These are phyloP conservation scores for Vigna radiata DNA, from an alignment of 306 rosid species.

Conservation along the genomic window DNA sequence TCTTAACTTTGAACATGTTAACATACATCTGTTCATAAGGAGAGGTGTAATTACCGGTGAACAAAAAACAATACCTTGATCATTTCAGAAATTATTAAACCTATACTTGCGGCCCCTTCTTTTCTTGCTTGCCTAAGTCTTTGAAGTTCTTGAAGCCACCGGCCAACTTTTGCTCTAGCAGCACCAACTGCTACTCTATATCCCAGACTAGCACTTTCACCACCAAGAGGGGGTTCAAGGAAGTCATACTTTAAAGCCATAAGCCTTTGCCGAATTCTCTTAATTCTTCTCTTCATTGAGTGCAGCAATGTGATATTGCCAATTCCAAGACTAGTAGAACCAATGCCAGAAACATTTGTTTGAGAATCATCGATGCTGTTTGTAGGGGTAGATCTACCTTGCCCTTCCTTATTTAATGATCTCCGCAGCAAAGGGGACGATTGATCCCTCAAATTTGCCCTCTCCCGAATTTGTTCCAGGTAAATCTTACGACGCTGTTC, in stretches of 20 bases:
- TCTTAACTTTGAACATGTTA: slow-evolving; percentile 19
- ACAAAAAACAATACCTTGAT: slow-evolving; percentile 69
- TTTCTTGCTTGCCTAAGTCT: slow-evolving; percentile 98
- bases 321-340: slow-evolving; percentile 66
- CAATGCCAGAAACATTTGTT: slow-evolving; percentile 55
- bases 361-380: slow-evolving; percentile 74
- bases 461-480: slow-evolving; percentile 95
- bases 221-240: slow-evolving; percentile 76
- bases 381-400: slow-evolving; percentile 65
- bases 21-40: slow-evolving; percentile 12
- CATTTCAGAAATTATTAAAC: slow-evolving; percentile 87
- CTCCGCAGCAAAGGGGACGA: slow-evolving; percentile 88
- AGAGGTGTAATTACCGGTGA: slow-evolving; percentile 15
- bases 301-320: slow-evolving; percentile 71
- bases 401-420: slow-evolving; percentile 74
- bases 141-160: slow-evolving; percentile 99
- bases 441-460: slow-evolving; percentile 99
- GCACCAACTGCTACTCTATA: slow-evolving; percentile 87
- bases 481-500: slow-evolving; percentile 95
- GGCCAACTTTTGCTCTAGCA: slow-evolving; percentile 90
- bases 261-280: slow-evolving; percentile 92
- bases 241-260: slow-evolving; percentile 96
- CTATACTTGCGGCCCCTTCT: slow-evolving; percentile 97
- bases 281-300: slow-evolving; percentile 87
- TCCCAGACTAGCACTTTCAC: slow-evolving; percentile 91